Percentiles rank a stretch among this genome's conserved stretches.
Conservation (phyloP, 345 rosid genomes). For the Eucalyptus microcorys region DNA sequence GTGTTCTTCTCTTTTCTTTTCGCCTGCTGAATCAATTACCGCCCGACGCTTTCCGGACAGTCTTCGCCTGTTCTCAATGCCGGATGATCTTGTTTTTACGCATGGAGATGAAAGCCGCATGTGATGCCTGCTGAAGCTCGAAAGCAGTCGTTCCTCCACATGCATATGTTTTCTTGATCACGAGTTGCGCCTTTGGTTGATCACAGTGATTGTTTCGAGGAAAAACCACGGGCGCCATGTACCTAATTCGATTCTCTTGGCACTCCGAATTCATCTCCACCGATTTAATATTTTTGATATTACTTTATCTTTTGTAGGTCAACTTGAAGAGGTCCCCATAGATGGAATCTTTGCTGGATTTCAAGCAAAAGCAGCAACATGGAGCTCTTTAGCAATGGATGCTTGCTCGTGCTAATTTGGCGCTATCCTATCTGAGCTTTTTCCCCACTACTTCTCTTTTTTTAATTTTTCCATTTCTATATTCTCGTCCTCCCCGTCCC, state of each 20-base stretch:
- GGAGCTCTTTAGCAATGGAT: neutral
- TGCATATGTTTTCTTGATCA: neutral
- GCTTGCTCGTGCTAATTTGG: slow-evolving; percentile 19
- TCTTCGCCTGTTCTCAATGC: neutral
- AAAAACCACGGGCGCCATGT: neutral
- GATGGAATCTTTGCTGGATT: neutral
- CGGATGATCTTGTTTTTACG: neutral
- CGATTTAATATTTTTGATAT: neutral
- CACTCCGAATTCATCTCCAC: neutral
- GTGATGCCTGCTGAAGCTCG: neutral
- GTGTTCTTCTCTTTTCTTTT: neutral
- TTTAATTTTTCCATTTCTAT: neutral
- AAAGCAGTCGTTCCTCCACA: neutral
- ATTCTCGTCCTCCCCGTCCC: neutral
- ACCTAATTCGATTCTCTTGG: neutral
- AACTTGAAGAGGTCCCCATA: neutral
- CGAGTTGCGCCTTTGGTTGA: neutral
- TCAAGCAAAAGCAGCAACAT: neutral
- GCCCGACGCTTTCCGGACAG: neutral
- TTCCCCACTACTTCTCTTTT: neutral
- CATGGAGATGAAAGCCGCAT: neutral
- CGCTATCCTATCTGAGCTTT: slow-evolving; percentile 94
- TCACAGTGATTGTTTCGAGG: neutral
- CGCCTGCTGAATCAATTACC: neutral
- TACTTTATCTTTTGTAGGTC: neutral